Evolutionary conservation across 2,329 filamentous ascomycete genomes (phyloP).

Genomic region (Lecanosticta acicola): DNA sequence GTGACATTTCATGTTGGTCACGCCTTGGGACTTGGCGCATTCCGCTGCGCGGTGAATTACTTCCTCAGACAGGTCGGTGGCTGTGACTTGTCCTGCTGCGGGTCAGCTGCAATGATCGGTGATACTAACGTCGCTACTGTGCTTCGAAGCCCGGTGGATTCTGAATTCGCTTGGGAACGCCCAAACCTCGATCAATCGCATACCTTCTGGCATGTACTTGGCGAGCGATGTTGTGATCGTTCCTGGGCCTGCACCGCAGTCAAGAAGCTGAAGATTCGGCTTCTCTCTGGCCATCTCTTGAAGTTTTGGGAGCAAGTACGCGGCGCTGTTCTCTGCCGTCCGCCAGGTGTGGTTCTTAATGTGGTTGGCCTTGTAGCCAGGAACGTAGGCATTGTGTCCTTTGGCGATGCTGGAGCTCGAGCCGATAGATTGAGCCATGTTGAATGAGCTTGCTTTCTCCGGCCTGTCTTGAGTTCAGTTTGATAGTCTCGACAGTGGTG

Average conservation of each 20-base stretch:
- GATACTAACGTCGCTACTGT: too few species aligned
- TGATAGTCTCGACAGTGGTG: too few species aligned
- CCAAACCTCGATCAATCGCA: too few species aligned
- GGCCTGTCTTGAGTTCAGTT: too few species aligned
- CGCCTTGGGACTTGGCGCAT: conserved; percentile 33
- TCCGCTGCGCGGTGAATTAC: conserved; percentile 39
- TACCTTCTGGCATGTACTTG: conserved; percentile 39
- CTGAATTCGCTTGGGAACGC: conserved; percentile 6
- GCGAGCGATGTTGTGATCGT: conserved; percentile 44
- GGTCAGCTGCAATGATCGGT: too few species aligned
- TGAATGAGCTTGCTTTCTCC: too few species aligned
- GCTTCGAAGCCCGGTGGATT: not conserved
- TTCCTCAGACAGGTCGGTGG: conserved; percentile 41
- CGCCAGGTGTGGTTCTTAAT: conserved; percentile 42
- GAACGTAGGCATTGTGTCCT: conserved; percentile 32
- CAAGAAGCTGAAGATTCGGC: conserved; percentile 37
- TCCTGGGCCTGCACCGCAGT: conserved; percentile 47
- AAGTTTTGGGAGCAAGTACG: conserved; percentile 31
- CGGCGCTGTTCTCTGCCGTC: conserved; percentile 40
- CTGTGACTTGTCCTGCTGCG: conserved; percentile 32
- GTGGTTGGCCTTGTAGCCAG: conserved; percentile 39
- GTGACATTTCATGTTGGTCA: conserved; percentile 38
- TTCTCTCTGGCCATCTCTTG: conserved; percentile 16
- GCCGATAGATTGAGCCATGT: too few species aligned
- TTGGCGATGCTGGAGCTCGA: too few species aligned